Percentiles rank a stretch among this genome's conserved stretches.
phyloP scores from a whole-genome alignment of 2,329 filamentous ascomycete genomes.

The Ciborinia camelliae region DNA sequence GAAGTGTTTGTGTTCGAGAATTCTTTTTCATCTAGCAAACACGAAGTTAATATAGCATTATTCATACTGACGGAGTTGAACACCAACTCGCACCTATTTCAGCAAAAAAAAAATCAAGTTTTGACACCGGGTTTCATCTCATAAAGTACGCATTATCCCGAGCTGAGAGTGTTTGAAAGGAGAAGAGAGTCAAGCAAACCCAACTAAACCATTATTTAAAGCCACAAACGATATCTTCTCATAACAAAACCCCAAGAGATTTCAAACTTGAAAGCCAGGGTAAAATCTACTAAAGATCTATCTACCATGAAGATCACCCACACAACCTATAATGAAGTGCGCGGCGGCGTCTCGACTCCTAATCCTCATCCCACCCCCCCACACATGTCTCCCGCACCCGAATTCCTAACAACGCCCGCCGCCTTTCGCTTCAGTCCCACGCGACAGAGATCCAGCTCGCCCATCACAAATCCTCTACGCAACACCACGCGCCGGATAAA shows the following conservation, averaged over 20 bases:
- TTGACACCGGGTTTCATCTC: neutral
- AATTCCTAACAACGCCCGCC: neutral
- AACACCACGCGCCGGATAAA: neutral
- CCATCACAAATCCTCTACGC: neutral
- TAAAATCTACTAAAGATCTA: neutral
- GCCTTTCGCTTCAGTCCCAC: neutral
- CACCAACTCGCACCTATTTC: too few relatives aligned
- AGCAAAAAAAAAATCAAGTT: neutral
- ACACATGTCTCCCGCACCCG: neutral
- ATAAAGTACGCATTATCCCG: neutral
- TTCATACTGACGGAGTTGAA: slow-evolving; percentile 1
- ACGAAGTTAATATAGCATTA: neutral
- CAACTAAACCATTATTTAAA: too few relatives aligned
- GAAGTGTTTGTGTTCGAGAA: neutral
- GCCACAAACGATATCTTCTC: neutral
- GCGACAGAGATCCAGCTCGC: neutral
- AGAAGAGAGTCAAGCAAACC: neutral
- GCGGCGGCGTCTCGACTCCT: neutral
- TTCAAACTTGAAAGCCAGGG: neutral
- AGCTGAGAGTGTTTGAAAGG: neutral
- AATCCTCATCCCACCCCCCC: neutral
- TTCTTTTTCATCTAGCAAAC: neutral
- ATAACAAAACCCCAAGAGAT: neutral
- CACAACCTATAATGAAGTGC: slow-evolving; percentile 7
- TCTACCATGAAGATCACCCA: slow-evolving; percentile 1